Base-by-base conservation (phyloP, 306 rosid species). In the Styphnolobium japonicum region DNA sequence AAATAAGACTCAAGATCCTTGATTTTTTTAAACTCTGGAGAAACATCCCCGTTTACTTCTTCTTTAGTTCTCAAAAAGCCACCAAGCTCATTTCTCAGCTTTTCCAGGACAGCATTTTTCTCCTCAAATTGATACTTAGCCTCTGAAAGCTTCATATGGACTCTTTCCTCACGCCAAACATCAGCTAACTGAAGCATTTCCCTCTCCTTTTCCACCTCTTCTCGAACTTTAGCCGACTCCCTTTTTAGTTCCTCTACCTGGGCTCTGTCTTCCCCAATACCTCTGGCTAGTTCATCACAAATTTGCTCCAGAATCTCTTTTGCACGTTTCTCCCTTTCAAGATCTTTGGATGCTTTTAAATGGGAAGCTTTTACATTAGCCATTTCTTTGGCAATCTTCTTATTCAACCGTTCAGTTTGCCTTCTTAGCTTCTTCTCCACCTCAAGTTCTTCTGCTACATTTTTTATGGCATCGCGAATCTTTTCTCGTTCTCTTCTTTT, bases 91-190 rank as follows among this genome's bases (percentile, higher is more conserved):
- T 68, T 88, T 55, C 82, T 92, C 15, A 92, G 86, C 73, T 87
- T 82, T 22, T 94, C 97, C 0, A 94, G 87, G 2, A 86, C 88
- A 33, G 92, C 97, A 76, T 92, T 94, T 81, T 94, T 89, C 89
- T 92, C 98, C 87, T 94, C 98, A 33, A 89, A 94, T 23, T 94
- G 92, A 80, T 87, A 90, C 60, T 88, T 94, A 0, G 97, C 98
- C 67, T 94, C 98, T 0, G 95, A 89, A n/a, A 94, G 92, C 90
- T 94, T 94, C 98, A 94, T 92, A 68, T 94, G 98, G 40, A 94
- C 97, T 86, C 98, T 89, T 82, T 94, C 97, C 87, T 94, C 98
- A 0, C 97, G 89, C 68, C 91, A 82, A 45, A 91, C 85, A 81
- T 94, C 97, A 0, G 97, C 98, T 49, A 94, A 49, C 81, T 89